These are phyloP conservation scores for Marasmius fiardii DNA, from an alignment of 1,284 basidiomycete species.

Conservation along the genomic window DNA sequence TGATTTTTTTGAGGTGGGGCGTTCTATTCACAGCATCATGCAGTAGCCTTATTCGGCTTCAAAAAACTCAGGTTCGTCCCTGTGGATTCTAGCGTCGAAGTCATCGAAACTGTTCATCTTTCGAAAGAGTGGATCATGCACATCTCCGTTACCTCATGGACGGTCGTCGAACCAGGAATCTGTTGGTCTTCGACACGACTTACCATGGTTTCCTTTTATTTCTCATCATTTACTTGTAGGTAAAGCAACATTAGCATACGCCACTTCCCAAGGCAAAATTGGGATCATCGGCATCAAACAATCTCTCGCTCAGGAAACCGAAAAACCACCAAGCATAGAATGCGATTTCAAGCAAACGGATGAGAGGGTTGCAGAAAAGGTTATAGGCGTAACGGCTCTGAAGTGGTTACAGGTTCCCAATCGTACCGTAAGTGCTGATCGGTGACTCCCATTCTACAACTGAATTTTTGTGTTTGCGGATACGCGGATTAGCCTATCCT, in stretches of 20 bases:
- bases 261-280: slow-evolving; percentile 55
- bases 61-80: slow-evolving; percentile 22
- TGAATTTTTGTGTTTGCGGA: slow-evolving; percentile 12
- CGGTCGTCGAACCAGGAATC: slow-evolving; percentile 24
- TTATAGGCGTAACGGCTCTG: slow-evolving; percentile 45
- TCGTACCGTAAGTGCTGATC: slow-evolving; percentile 38
- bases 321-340: slow-evolving; percentile 16
- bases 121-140: slow-evolving; percentile 55
- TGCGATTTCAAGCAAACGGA: slow-evolving; percentile 32
- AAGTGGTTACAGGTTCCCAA: slow-evolving; percentile 47
- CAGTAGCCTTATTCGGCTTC: not conserved
- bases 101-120: slow-evolving; percentile 30
- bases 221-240: slow-evolving; percentile 30
- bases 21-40: not conserved
- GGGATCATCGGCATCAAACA: slow-evolving; percentile 53
- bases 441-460: slow-evolving; percentile 32
- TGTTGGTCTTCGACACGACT: slow-evolving; percentile 29
- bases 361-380: slow-evolving; percentile 32
- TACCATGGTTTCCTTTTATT: slow-evolving; percentile 19
- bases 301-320: slow-evolving; percentile 25
- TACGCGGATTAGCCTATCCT: slow-evolving; percentile 49
- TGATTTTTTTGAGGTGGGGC: slow-evolving; percentile 56
- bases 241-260: slow-evolving; percentile 54
- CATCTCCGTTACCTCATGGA: slow-evolving; percentile 56
- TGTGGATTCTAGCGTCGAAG: slow-evolving; percentile 23